Base-by-base conservation (phyloP, 1,284 basidiomycete species). In the Athelia psychrophila region DNA sequence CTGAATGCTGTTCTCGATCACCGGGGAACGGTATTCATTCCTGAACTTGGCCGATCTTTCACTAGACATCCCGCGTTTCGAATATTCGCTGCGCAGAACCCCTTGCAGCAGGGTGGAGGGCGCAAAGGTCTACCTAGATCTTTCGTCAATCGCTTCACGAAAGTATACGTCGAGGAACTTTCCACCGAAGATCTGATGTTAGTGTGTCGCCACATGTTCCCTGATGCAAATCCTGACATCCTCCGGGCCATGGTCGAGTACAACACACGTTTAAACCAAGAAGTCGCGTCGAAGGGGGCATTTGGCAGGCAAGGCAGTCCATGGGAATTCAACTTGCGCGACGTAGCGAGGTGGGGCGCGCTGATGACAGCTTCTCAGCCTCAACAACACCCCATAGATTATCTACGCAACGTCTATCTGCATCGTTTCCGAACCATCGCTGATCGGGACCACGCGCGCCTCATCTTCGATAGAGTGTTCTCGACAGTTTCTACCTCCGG, bases 241-340 rank as follows among this genome's bases (percentile, higher is more conserved):
- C 72, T 98, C 20, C 74, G 78, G 46, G 72, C 73, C 40, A 98
- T 99, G 93, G 93, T 99, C 54, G 61, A 74, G 0, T 98, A 91
- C 77, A 98, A 95, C 65, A 73, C 79, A 54, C 72, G 73, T 9
- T 76, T 99, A 49, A 86, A 88, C 54, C 76, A 86, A 19, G 86
- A 88, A 58, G 84, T 90, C 3, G 83, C 84, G 60, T 66, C 83
- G 25, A 81, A 81, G 51, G 80, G 83, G 25, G 62, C 77, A 1
- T 94, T 98, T 63, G 95, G 84, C 4, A 80, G 86, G 44, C 84
- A 91, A 55, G 97, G 97, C 9, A 81, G 84, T 49, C 97, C 97
- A 1, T 99, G 97, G 97, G 97, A 99, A 66, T 98, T 99, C 77
- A 99, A 99, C 65, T 76, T 99, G 49, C 90, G 97, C 35, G 97